These are phyloP conservation scores for Phragmites australis DNA, from an alignment of 176 grass and related monocot genomes.

Conservation along the genomic window DNA sequence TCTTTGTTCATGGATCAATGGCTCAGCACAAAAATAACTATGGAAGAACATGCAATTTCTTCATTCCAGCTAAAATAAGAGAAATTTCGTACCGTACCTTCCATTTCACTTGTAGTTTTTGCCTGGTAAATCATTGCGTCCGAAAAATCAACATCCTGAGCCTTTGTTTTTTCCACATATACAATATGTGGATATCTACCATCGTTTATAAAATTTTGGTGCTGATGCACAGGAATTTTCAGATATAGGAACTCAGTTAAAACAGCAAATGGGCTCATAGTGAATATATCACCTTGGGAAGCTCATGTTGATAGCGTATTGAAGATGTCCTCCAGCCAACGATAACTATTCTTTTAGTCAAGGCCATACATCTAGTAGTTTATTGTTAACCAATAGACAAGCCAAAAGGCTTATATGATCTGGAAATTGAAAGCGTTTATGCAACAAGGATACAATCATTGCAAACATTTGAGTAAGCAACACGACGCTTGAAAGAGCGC, in stretches of 20 bases:
- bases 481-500: conserved; percentile 71
- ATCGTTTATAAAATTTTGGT: conserved; percentile 56
- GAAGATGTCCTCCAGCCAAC: conserved; percentile 96
- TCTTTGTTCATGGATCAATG: background rate
- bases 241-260: conserved; percentile 36
- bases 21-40: background rate
- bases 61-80: background rate
- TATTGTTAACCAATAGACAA: conserved; percentile 33
- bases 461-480: conserved; percentile 87
- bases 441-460: conserved; percentile 82
- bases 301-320: conserved; percentile 68
- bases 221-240: conserved; percentile 56
- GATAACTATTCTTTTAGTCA: conserved; percentile 67
- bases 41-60: background rate
- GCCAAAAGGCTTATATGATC: background rate
- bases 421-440: conserved; percentile 23
- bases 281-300: conserved; percentile 75
- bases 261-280: background rate
- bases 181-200: conserved; percentile 76
- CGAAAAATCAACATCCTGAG: conserved; percentile 54
- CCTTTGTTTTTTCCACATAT: conserved; percentile 63
- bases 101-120: conserved; percentile 72
- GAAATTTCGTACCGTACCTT: conserved; percentile 54
- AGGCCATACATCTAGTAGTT: conserved; percentile 26
- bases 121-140: conserved; percentile 56